Evolutionary conservation across 495 filamentous ascomycete species (phyloP).

Genomic region (Penicillium dipodomyicola): DNA sequence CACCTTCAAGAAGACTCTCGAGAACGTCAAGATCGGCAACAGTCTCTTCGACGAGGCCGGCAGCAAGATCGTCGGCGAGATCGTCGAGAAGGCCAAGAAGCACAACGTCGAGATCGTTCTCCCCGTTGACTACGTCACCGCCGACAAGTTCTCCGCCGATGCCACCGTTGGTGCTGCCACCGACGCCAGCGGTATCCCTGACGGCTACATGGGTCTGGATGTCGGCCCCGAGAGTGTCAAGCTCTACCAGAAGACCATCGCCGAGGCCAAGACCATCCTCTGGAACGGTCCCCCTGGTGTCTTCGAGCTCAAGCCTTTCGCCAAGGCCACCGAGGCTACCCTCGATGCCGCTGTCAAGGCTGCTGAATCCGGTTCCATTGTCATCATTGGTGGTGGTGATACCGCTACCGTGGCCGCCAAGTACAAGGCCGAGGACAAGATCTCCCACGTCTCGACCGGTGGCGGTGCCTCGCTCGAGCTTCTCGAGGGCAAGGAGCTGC

Average conservation of each 20-base stretch:
- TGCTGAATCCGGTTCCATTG: conserved; percentile 76
- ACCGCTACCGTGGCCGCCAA: conserved; percentile 98
- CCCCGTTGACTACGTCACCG: conserved; percentile 92
- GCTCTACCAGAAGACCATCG: conserved; percentile 81
- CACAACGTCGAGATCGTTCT: conserved; percentile 92
- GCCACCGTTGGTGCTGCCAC: conserved; percentile 79
- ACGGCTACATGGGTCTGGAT: conserved; percentile 97
- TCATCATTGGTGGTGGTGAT: conserved; percentile 98
- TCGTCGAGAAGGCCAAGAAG: conserved; percentile 95
- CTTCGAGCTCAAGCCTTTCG: conserved; percentile 95
- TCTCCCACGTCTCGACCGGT: conserved; percentile 96
- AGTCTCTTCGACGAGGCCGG: conserved; percentile 93
- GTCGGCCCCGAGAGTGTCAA: conserved; percentile 84
- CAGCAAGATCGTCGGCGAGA: conserved; percentile 81
- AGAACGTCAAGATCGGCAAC: conserved; percentile 85
- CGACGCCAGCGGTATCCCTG: conserved; percentile 85
- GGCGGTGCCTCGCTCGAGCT: conserved; percentile 95
- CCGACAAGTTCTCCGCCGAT: conserved; percentile 88
- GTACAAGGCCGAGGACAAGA: conserved; percentile 91
- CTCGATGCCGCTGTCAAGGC: conserved; percentile 82
- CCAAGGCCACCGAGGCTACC: conserved; percentile 82
- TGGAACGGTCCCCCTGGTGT: conserved; percentile 98
- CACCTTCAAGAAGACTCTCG: conserved; percentile 98
- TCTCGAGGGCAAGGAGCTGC: conserved; percentile 94
- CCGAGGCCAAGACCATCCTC: conserved; percentile 89